A percentile compares a stretch with the other conserved stretches of the same genome.
Evolutionary conservation across 495 filamentous ascomycete genomes (phyloP).

Genomic region (Trichoderma virens): DNA sequence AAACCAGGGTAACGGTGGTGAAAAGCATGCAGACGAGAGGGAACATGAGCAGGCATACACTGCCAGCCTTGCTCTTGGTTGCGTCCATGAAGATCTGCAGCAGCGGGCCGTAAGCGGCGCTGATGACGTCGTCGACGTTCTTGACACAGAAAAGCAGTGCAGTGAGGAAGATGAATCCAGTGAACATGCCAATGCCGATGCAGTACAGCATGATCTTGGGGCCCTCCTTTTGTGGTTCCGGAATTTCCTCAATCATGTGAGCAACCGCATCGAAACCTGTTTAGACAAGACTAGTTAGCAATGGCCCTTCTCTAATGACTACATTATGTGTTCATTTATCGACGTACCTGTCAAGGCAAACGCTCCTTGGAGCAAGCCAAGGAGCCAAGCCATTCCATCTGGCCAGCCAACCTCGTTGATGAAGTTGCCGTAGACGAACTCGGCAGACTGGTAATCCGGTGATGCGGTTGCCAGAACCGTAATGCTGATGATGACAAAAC

Average conservation of each 20-base stretch:
- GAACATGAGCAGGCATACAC: constrained; percentile 66
- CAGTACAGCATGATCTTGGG: constrained; percentile 68
- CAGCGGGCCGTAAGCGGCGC: constrained; percentile 53
- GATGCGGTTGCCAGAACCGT: constrained; percentile 56
- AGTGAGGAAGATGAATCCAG: constrained; percentile 40
- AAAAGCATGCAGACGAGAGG: constrained; percentile 67
- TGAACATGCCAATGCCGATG: constrained; percentile 59
- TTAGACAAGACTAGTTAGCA: neutral
- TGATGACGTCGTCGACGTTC: constrained; percentile 45
- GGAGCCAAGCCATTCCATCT: constrained; percentile 44
- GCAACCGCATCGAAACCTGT: constrained; percentile 42
- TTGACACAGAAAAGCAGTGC: constrained; percentile 56
- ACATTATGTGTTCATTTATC: neutral
- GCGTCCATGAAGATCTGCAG: constrained; percentile 65
- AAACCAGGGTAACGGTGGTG: constrained; percentile 64
- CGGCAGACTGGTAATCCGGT: constrained; percentile 51
- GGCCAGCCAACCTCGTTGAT: constrained; percentile 47
- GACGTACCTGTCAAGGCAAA: constrained; percentile 37
- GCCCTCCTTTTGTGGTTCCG: constrained; percentile 55
- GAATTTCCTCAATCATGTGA: constrained; percentile 61
- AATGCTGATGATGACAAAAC: constrained; percentile 32
- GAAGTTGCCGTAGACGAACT: constrained; percentile 45
- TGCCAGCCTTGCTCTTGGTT: constrained; percentile 54
- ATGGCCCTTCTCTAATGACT: neutral
- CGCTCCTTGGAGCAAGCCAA: constrained; percentile 46